Evolutionary conservation across 768 basidiomycete species (phyloP).

Genomic region (Suillus alpinus): DNA sequence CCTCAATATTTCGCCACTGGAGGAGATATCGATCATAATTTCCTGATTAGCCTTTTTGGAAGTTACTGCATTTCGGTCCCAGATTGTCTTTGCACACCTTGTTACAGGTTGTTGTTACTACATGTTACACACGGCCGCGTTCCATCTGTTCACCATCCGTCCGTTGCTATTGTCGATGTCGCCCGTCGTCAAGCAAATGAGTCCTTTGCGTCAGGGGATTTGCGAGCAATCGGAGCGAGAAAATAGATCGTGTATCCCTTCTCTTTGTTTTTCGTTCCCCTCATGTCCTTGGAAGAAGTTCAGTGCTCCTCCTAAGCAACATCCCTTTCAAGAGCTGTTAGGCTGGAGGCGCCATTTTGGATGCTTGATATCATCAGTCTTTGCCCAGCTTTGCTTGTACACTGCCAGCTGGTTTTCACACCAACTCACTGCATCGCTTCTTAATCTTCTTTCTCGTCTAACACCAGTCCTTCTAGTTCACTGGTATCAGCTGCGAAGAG

Average conservation of each 20-base stretch:
- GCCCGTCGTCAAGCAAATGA: slow-evolving; percentile 9
- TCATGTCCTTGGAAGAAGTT: not conserved
- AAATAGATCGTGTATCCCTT: not conserved
- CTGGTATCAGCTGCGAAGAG: slow-evolving; percentile 6
- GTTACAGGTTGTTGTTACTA: not conserved
- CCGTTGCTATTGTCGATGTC: slow-evolving; percentile 4
- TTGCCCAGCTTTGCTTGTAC: slow-evolving; percentile 9
- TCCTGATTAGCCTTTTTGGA: not conserved
- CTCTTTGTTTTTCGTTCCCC: not conserved
- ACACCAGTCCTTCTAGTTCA: not conserved
- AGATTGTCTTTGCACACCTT: not conserved
- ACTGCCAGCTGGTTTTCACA: slow-evolving; percentile 12
- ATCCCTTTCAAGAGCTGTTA: not conserved
- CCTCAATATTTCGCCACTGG: not conserved
- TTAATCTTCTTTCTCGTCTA: not conserved
- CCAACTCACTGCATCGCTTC: slow-evolving; percentile 1
- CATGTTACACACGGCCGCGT: not conserved
- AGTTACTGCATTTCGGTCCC: not conserved
- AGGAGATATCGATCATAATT: not conserved
- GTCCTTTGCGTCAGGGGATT: not conserved
- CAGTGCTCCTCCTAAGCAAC: not conserved
- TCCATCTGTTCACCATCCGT: not conserved
- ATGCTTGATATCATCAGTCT: slow-evolving; percentile 7
- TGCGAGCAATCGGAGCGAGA: not conserved
- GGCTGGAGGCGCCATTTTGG: not conserved